Percentiles rank a stretch among this genome's conserved stretches.
Evolutionary conservation across 441 rosid species (phyloP).

Genomic region (Adansonia madagascariensis): DNA sequence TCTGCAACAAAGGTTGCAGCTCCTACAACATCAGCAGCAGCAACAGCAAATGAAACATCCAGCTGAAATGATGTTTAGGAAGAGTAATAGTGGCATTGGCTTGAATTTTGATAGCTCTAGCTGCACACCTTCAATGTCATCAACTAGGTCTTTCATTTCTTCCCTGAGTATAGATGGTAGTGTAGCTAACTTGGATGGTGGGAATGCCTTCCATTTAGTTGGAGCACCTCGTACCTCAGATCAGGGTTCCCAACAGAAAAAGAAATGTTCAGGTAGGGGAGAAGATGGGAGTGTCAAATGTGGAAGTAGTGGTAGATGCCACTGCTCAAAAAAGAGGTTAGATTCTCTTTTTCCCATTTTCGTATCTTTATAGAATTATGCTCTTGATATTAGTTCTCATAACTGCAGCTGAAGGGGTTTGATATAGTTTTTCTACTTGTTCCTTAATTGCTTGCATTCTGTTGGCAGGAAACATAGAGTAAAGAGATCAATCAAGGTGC

Average conservation of each 20-base stretch:
- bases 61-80: slow-evolving; percentile 70
- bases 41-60: slow-evolving; percentile 65
- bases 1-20: slow-evolving; percentile 44
- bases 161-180: slow-evolving; percentile 66
- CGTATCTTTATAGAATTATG: neutral
- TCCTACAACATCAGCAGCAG: slow-evolving; percentile 41
- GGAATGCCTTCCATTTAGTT: slow-evolving; percentile 58
- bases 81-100: slow-evolving; percentile 59
- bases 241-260: slow-evolving; percentile 63
- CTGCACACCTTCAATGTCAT: slow-evolving; percentile 76
- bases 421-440: slow-evolving; percentile 9
- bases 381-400: neutral
- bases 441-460: slow-evolving; percentile 23
- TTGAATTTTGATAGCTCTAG: slow-evolving; percentile 70
- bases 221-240: slow-evolving; percentile 60
- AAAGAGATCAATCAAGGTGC: slow-evolving; percentile 72
- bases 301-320: slow-evolving; percentile 63
- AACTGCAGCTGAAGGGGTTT: neutral
- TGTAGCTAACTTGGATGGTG: slow-evolving; percentile 64
- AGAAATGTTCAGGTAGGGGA: slow-evolving; percentile 65
- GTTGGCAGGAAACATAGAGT: slow-evolving; percentile 68
- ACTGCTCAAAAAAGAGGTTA: slow-evolving; percentile 82
- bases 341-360: slow-evolving; percentile 12
- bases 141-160: slow-evolving; percentile 71
- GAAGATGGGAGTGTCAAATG: slow-evolving; percentile 74